phyloP scores from a whole-genome alignment of 2,329 filamentous ascomycete species.

The Pyricularia pennisetigena region DNA sequence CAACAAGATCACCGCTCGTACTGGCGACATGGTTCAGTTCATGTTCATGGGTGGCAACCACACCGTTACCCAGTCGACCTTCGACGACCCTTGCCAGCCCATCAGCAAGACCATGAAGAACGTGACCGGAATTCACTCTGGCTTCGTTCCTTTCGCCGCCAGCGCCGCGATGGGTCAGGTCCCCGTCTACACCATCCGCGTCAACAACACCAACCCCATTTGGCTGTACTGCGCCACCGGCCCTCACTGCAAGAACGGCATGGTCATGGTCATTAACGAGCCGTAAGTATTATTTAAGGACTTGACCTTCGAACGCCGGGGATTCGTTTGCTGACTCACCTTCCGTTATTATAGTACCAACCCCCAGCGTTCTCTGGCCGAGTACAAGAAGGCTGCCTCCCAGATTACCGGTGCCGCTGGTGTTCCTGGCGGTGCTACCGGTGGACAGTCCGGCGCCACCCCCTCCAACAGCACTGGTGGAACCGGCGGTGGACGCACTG shows the following conservation, averaged over 20 bases:
- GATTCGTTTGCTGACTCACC: background rate
- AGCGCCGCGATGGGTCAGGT: constrained; percentile 36
- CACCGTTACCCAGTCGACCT: constrained; percentile 69
- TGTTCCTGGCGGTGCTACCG: constrained; percentile 15
- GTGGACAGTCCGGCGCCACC: constrained; percentile 10
- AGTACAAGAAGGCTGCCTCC: constrained; percentile 33
- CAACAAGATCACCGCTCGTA: constrained; percentile 50
- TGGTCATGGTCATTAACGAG: constrained; percentile 70
- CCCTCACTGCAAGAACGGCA: constrained; percentile 65
- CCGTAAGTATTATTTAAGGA: constrained; percentile 47
- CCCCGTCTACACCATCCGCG: constrained; percentile 60
- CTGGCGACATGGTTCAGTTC: constrained; percentile 57
- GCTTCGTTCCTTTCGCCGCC: constrained; percentile 54
- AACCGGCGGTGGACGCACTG: constrained; percentile 1
- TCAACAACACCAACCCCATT: constrained; percentile 60
- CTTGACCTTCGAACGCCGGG: no score
- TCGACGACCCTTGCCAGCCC: constrained; percentile 25
- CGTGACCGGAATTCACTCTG: constrained; percentile 53
- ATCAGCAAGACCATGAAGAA: constrained; percentile 37
- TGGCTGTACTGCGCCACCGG: constrained; percentile 73
- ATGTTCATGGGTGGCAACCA: constrained; percentile 62
- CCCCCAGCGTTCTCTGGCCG: constrained; percentile 36
- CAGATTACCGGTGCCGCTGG: constrained; percentile 24
- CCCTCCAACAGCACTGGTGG: constrained; percentile 10
- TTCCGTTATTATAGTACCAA: constrained; percentile 27